phyloP scores from a whole-genome alignment of 306 rosid genomes.

The Pyrus communis region DNA sequence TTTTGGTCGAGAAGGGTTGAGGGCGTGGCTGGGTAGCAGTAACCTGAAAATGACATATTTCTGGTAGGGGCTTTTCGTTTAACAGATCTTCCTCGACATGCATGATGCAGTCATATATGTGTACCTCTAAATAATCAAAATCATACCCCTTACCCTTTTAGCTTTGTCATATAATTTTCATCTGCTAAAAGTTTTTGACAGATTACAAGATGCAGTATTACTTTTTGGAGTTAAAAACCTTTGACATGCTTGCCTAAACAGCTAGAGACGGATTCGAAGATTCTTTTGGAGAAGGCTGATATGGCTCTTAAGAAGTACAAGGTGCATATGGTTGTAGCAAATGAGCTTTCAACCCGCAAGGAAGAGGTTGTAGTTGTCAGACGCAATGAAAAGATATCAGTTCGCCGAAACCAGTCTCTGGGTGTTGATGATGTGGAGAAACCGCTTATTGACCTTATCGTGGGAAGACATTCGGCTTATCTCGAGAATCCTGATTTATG shows the following conservation, averaged over 20 bases:
- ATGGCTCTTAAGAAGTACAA: conserved; percentile 72
- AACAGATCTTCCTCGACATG: not conserved
- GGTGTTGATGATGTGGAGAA: conserved; percentile 58
- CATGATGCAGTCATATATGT: not conserved
- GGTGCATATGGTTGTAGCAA: conserved; percentile 87
- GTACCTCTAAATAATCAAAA: not conserved
- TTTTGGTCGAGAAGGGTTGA: not conserved
- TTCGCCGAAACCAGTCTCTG: conserved; percentile 38
- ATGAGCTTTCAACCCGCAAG: conserved; percentile 76
- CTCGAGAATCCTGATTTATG: conserved; percentile 25
- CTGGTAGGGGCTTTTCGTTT: not conserved
- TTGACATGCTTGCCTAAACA: conserved; percentile 22
- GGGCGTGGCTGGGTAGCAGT: not conserved
- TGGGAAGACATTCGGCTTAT: conserved; percentile 51
- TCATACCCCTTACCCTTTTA: not conserved
- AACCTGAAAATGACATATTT: not conserved
- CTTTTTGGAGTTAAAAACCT: not conserved
- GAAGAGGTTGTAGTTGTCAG: conserved; percentile 81
- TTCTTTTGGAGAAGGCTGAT: conserved; percentile 71
- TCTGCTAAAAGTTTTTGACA: not conserved
- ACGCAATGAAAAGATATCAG: conserved; percentile 37
- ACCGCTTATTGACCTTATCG: conserved; percentile 59
- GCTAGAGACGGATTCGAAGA: conserved; percentile 88
- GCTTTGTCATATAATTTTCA: not conserved
- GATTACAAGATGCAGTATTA: not conserved